phyloP scores from a whole-genome alignment of 1,139 yeast species.

The Geotrichum histeridarum region DNA sequence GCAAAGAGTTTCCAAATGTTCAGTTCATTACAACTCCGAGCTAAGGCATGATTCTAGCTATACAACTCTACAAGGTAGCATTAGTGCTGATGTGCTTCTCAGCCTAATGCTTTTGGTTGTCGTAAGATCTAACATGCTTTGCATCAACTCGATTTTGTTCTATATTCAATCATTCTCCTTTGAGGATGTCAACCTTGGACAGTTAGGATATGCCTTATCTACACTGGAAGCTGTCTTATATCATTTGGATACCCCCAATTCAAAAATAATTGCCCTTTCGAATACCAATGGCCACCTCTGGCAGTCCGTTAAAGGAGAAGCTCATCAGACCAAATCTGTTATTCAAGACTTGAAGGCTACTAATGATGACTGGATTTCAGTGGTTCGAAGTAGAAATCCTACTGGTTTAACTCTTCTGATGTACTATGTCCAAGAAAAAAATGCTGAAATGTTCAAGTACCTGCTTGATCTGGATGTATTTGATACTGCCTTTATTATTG shows the following conservation, averaged over 20 bases:
- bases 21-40: conserved; percentile 21
- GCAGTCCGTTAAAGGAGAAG: conserved; percentile 40
- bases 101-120: conserved; percentile 69
- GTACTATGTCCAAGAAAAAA: conserved; percentile 28
- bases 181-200: conserved; percentile 47
- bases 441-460: conserved; percentile 40
- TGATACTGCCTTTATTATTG: conserved; percentile 60
- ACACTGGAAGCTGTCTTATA: conserved; percentile 77
- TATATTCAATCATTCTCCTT: conserved; percentile 62
- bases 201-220: conserved; percentile 59
- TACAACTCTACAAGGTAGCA: conserved; percentile 28
- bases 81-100: conserved; percentile 80
- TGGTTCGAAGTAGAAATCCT: conserved; percentile 49
- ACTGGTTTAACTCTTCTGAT: conserved; percentile 61
- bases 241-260: conserved; percentile 49
- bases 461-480: conserved; percentile 49
- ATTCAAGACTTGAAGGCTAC: conserved; percentile 15
- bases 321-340: conserved; percentile 4
- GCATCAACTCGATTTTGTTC: conserved; percentile 58
- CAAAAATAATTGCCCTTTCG: conserved; percentile 45
- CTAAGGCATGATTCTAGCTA: conserved; percentile 21
- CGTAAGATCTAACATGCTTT: conserved; percentile 54
- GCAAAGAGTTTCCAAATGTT: conserved; percentile 19
- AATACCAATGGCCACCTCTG: conserved; percentile 51
- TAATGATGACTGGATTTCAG: conserved; percentile 40